Evolutionary conservation across 352 stramenopile genomes (phyloP).

Genomic region (Halophytophthora batemanensis): DNA sequence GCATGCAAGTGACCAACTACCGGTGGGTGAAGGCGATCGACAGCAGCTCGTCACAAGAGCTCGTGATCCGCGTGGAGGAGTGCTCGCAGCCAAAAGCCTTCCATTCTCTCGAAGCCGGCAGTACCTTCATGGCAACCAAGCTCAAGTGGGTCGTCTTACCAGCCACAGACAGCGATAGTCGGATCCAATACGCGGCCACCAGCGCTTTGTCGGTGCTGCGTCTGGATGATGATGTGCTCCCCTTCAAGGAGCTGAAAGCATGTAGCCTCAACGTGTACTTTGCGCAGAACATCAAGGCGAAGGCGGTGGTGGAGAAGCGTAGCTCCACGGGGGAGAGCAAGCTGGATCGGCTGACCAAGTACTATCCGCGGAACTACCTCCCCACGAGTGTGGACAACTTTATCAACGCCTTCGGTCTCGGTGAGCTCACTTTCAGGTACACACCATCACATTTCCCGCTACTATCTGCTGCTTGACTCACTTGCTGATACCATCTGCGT

Average conservation of each 20-base stretch:
- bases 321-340: constrained; percentile 21
- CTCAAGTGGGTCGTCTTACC: constrained; percentile 38
- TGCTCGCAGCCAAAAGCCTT: constrained; percentile 49
- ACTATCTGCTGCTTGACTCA: background rate
- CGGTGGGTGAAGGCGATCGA: constrained; percentile 74
- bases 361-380: constrained; percentile 22
- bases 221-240: constrained; percentile 27
- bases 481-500: background rate
- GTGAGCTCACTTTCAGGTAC: constrained; percentile 30
- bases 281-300: constrained; percentile 25
- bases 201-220: constrained; percentile 40
- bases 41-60: constrained; percentile 35
- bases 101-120: constrained; percentile 40
- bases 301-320: constrained; percentile 8
- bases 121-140: constrained; percentile 54
- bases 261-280: constrained; percentile 36
- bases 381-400: constrained; percentile 19
- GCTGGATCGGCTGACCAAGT: constrained; percentile 22
- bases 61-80: constrained; percentile 40
- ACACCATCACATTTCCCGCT: background rate
- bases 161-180: background rate
- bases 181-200: constrained; percentile 42
- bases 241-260: constrained; percentile 37
- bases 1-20: constrained; percentile 22
- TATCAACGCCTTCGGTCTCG: constrained; percentile 20